These are phyloP conservation scores for Cucurbita pepo DNA, from an alignment of 306 rosid species.

Conservation along the genomic window DNA sequence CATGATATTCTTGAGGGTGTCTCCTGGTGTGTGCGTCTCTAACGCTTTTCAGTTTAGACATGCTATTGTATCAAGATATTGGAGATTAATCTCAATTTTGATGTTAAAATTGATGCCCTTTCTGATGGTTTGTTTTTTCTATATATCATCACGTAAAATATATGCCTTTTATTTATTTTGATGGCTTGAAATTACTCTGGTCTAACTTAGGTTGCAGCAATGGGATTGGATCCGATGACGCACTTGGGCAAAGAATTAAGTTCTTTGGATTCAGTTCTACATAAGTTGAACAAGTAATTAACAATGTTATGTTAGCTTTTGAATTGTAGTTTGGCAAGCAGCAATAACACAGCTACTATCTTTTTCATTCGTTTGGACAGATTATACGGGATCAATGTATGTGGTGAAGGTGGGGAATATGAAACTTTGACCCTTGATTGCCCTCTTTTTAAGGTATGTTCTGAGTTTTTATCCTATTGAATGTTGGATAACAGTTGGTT, in stretches of 20 bases:
- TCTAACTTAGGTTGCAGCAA: slow-evolving; percentile 66
- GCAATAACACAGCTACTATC: neutral
- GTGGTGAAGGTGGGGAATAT: slow-evolving; percentile 98
- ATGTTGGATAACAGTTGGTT: neutral
- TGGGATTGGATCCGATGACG: slow-evolving; percentile 86
- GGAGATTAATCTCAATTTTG: neutral
- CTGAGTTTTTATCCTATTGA: neutral
- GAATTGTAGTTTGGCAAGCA: neutral
- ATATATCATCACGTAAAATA: neutral
- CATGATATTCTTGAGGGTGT: neutral
- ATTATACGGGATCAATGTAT: slow-evolving; percentile 74
- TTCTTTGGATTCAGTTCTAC: slow-evolving; percentile 53
- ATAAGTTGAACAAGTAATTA: slow-evolving; percentile 64
- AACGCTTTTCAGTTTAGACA: neutral
- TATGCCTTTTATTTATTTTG: neutral
- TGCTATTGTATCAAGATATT: neutral
- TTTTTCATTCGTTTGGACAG: slow-evolving; percentile 25
- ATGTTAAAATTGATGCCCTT: neutral
- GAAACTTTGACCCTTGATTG: slow-evolving; percentile 93
- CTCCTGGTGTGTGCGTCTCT: neutral
- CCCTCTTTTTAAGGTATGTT: slow-evolving; percentile 76
- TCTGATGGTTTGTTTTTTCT: neutral
- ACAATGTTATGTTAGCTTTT: neutral
- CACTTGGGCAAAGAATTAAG: slow-evolving; percentile 88
- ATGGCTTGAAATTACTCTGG: slow-evolving; percentile 12